phyloP scores from a whole-genome alignment of 2,329 filamentous ascomycete genomes.

The Fonsecaea nubica region DNA sequence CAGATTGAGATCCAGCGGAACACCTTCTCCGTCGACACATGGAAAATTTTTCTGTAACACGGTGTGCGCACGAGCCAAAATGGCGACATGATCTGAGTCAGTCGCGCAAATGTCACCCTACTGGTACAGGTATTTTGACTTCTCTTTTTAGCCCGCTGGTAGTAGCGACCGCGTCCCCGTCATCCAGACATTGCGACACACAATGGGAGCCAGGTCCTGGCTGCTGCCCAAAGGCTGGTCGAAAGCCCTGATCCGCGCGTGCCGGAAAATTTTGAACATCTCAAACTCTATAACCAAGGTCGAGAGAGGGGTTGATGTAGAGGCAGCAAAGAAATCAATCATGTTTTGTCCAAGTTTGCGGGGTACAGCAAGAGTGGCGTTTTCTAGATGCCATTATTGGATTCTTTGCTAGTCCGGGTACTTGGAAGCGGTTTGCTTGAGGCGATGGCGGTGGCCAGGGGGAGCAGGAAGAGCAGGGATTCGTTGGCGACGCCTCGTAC shows the following conservation, averaged over 20 bases:
- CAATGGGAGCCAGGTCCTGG: neutral
- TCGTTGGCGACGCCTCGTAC: slow-evolving; percentile 10
- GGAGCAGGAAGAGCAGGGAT: neutral
- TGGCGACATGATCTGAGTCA: slow-evolving; percentile 30
- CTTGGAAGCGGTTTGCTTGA: slow-evolving; percentile 4
- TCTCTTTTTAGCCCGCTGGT: slow-evolving; percentile 5
- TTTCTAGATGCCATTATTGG: slow-evolving; percentile 20
- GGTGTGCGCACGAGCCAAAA: slow-evolving; percentile 11
- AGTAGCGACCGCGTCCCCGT: neutral
- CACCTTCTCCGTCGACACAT: slow-evolving; percentile 22
- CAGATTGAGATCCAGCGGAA: slow-evolving; percentile 20
- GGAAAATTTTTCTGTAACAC: slow-evolving; percentile 26
- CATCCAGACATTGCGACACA: neutral
- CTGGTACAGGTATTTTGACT: neutral
- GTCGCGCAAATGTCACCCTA: slow-evolving; percentile 27
- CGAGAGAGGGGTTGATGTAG: neutral
- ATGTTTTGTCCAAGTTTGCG: slow-evolving; percentile 25
- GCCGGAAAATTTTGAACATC: neutral
- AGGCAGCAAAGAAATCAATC: slow-evolving; percentile 1
- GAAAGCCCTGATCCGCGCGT: neutral
- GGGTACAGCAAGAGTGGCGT: slow-evolving; percentile 32
- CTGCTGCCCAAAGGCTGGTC: neutral
- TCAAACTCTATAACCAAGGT: neutral
- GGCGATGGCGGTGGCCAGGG: slow-evolving; percentile 4
- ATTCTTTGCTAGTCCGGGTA: slow-evolving; percentile 6